Conservation (phyloP, 768 basidiomycete species). For the Serendipita sp. region DNA sequence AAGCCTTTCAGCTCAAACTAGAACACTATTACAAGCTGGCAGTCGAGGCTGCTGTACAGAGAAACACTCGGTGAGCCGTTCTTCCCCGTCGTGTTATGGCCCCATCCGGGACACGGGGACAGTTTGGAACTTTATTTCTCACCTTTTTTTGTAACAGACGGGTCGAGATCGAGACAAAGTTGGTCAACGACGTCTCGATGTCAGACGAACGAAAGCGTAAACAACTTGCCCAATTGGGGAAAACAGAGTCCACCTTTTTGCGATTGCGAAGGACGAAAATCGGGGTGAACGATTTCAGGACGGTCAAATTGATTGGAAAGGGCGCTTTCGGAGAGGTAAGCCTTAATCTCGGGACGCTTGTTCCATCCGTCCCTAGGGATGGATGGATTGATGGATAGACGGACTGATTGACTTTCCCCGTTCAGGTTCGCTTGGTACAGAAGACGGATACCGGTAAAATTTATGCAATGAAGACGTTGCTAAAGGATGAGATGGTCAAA, state of each 20-base stretch:
- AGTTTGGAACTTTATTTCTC: too few relatives aligned
- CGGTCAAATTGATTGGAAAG: constrained; percentile 97
- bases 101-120: neutral
- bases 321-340: constrained; percentile 94
- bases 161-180: constrained; percentile 67
- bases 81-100: neutral
- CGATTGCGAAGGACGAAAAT: constrained; percentile 78
- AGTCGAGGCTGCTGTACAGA: constrained; percentile 86
- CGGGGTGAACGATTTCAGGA: constrained; percentile 82
- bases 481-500: constrained; percentile 36
- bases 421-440: constrained; percentile 28
- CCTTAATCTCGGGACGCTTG: too few relatives aligned
- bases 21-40: constrained; percentile 96
- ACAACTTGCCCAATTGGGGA: constrained; percentile 66
- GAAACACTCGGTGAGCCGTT: constrained; percentile 60
- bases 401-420: neutral
- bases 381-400: neutral
- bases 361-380: too few relatives aligned
- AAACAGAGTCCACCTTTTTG: constrained; percentile 78
- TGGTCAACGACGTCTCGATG: constrained; percentile 50
- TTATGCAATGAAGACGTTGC: constrained; percentile 35
- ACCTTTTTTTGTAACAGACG: constrained; percentile 35
- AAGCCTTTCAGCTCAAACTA: constrained; percentile 83
- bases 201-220: constrained; percentile 76
- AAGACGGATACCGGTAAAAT: constrained; percentile 35